Evolutionary conservation across 2,329 filamentous ascomycete genomes (phyloP), one percentile per base, ranked within the genome.

Genomic region (Pleomassaria siparia): DNA sequence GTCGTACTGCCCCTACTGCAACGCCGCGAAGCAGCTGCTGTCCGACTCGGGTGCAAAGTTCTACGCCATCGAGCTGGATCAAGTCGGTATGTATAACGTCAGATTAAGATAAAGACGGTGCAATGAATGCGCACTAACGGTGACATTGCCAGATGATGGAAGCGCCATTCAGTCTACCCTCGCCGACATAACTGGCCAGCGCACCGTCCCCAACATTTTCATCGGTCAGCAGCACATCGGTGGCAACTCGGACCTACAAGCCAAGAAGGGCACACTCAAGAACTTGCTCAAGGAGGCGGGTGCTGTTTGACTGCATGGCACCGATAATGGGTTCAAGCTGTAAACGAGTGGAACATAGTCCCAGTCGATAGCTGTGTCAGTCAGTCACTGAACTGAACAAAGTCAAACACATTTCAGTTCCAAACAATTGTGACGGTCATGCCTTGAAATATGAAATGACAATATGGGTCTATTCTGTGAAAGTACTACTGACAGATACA

Each of bases 1-100:
- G 80, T 89, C 87, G 13, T 96, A 90, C 78, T 99, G 94, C 82
- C 91, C 91, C 11, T 95, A 95, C 82, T 97, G 92, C 81, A 80
- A 76, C 49, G 79, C 85, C 50, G 84, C 87, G 60, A 97, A 97
- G 84, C 66, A 79, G 47, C 79, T 89, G 42, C 78, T 99, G 61
- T 82, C 79, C 65, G 77, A 83, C 48, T 61, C 84, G 49, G 84
- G 85, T 56, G 89, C 88, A 52, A 87, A 91, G 62, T 91, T 82
- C 73, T 84, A 81, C 65, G 70, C 81, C 46, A 77, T 94, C 48
- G 94, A 99, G 80, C 80, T 99, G 53, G 91, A 99, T 76, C 76
- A 91, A 76, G 80, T 89, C 60, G 78, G 89, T 94, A 78, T 46
- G 86, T 83, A 45, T 15, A 37, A 3, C 18, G 3, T 12, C 10